phyloP scores from a whole-genome alignment of 345 rosid genomes.

The Linum lewisii region DNA sequence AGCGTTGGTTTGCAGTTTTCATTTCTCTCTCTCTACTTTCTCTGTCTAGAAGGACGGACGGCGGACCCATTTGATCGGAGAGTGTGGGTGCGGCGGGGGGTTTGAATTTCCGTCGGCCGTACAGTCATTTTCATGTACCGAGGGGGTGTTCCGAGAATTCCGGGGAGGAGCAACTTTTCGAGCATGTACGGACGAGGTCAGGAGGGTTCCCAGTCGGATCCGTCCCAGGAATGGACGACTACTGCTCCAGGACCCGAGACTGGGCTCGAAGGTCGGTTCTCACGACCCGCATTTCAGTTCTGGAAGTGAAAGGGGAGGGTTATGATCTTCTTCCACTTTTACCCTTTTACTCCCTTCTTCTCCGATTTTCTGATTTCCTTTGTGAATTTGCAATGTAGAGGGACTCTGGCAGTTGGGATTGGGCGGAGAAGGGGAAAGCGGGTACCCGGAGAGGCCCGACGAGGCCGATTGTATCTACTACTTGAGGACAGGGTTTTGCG shows the following conservation, averaged over 20 bases:
- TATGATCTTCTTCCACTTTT: neutral
- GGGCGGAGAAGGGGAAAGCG: conserved; percentile 42
- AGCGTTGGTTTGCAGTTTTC: neutral
- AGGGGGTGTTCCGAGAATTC: neutral
- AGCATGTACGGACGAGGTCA: neutral
- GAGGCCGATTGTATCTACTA: conserved; percentile 76
- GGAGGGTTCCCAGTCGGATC: neutral
- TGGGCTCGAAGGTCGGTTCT: neutral
- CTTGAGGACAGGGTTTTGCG: conserved; percentile 71
- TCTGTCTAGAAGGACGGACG: neutral
- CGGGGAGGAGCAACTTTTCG: neutral
- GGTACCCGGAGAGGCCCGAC: conserved; percentile 70
- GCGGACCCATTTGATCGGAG: neutral
- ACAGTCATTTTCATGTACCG: neutral
- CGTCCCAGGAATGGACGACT: neutral
- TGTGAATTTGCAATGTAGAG: conserved; percentile 48
- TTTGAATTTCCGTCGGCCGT: neutral
- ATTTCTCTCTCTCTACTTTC: neutral
- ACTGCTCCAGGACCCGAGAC: neutral
- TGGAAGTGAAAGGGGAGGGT: neutral
- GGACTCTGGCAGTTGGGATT: conserved; percentile 58
- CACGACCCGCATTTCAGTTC: neutral
- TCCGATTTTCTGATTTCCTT: neutral
- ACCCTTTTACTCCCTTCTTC: conserved; percentile 2
- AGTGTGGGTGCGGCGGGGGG: neutral